Percentiles rank a stretch among this genome's conserved stretches.
Evolutionary conservation across 345 rosid species (phyloP).

Genomic region (Crucihimalaya himalaica): DNA sequence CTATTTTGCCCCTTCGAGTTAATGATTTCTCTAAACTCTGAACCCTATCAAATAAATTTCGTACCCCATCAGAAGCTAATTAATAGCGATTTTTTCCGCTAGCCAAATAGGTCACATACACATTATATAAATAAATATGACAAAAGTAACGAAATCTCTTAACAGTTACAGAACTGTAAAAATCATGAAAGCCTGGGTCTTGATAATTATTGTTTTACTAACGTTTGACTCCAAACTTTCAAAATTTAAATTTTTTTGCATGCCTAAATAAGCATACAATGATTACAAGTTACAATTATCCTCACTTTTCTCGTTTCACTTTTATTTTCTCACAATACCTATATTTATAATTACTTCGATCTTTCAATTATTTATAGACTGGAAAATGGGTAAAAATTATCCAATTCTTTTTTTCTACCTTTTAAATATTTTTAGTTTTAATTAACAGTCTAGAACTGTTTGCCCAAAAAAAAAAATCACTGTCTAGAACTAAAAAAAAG

Average conservation of each 20-base stretch:
- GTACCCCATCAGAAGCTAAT: conserved; percentile 15
- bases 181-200: conserved; percentile 29
- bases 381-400: background rate
- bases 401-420: too few relatives aligned
- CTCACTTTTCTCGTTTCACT: background rate
- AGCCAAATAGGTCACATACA: background rate
- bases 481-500: too few relatives aligned
- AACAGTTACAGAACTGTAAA: background rate
- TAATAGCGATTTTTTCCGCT: background rate
- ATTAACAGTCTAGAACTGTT: too few relatives aligned
- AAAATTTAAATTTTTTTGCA: conserved; percentile 8
- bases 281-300: conserved; percentile 27
- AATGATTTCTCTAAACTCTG: conserved; percentile 28
- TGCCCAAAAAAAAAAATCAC: too few relatives aligned
- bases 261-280: conserved; percentile 29
- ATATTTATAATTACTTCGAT: background rate
- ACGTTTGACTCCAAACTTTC: conserved; percentile 23
- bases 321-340: background rate
- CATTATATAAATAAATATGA: background rate
- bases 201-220: conserved; percentile 28
- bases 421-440: too few relatives aligned
- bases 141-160: conserved; percentile 7
- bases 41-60: conserved; percentile 32
- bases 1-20: conserved; percentile 12
- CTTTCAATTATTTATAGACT: background rate